These are phyloP conservation scores for Poronia punctata DNA, from an alignment of 495 filamentous ascomycete species.

Conservation along the genomic window DNA sequence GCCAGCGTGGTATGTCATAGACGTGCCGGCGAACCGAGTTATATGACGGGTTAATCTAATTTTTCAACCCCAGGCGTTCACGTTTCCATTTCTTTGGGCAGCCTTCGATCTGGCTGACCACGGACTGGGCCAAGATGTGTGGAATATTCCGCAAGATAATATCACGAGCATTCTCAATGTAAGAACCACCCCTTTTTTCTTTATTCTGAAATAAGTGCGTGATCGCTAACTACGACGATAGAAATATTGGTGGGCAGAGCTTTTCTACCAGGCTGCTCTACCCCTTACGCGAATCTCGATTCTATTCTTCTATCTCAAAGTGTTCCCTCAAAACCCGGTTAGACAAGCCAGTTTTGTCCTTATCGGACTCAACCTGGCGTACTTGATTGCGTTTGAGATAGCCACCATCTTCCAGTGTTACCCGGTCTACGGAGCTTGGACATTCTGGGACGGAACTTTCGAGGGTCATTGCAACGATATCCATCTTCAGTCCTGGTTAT, in stretches of 20 bases:
- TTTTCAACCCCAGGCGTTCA: constrained; percentile 1
- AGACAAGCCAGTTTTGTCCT: constrained; percentile 26
- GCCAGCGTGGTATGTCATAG: constrained; percentile 1
- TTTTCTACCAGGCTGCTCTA: constrained; percentile 33
- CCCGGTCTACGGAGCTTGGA: constrained; percentile 33
- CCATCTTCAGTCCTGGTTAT: constrained; percentile 25
- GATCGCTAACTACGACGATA: constrained; percentile 10
- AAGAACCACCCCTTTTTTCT: background rate
- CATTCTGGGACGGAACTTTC: constrained; percentile 27
- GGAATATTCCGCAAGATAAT: constrained; percentile 22
- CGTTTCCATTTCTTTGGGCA: constrained; percentile 9
- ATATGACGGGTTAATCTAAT: too few relatives aligned
- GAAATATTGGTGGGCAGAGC: constrained; percentile 33
- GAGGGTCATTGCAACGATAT: constrained; percentile 32
- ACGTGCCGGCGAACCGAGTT: background rate
- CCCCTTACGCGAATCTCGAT: constrained; percentile 43
- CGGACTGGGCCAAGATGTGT: constrained; percentile 22
- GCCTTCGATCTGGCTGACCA: constrained; percentile 4
- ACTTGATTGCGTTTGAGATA: constrained; percentile 26
- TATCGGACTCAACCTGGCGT: constrained; percentile 27
- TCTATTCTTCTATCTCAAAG: constrained; percentile 45
- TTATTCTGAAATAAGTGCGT: background rate
- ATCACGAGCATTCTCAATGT: constrained; percentile 20
- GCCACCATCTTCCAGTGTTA: constrained; percentile 37
- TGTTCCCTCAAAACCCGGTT: constrained; percentile 38